phyloP scores from a whole-genome alignment of 345 rosid species.

The Excoecaria cochinchinensis region DNA sequence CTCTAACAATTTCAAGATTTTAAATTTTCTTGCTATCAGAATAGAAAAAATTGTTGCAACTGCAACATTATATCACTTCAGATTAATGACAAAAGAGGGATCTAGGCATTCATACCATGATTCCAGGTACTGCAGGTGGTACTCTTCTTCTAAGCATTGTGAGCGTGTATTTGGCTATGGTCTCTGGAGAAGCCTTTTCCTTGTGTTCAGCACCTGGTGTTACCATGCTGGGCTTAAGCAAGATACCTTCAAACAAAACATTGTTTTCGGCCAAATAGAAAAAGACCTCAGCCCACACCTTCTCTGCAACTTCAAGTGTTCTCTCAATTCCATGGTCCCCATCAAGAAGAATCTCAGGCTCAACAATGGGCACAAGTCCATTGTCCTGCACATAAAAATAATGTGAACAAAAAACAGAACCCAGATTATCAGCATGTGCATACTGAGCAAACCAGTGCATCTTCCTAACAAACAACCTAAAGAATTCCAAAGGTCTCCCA shows the following conservation, averaged over 20 bases:
- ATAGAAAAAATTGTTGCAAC: neutral
- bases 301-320: conserved; percentile 95
- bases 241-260: conserved; percentile 83
- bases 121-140: conserved; percentile 97
- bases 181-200: conserved; percentile 84
- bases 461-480: neutral
- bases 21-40: neutral
- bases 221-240: conserved; percentile 98
- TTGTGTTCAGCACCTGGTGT: conserved; percentile 97
- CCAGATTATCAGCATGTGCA: neutral
- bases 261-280: conserved; percentile 91
- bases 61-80: neutral
- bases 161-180: conserved; percentile 86
- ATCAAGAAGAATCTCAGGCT: conserved; percentile 97
- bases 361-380: conserved; percentile 96
- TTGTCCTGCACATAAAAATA: conserved; percentile 56
- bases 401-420: neutral
- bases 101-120: conserved; percentile 56
- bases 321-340: conserved; percentile 94
- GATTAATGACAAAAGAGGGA: conserved; percentile 8
- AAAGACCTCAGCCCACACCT: conserved; percentile 97
- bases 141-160: conserved; percentile 90
- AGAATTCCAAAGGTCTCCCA: neutral
- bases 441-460: neutral
- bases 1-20: neutral